Evolutionary conservation across 2,329 filamentous ascomycete species (phyloP).

Genomic region (Graphilbum ipis-grandicollis): DNA sequence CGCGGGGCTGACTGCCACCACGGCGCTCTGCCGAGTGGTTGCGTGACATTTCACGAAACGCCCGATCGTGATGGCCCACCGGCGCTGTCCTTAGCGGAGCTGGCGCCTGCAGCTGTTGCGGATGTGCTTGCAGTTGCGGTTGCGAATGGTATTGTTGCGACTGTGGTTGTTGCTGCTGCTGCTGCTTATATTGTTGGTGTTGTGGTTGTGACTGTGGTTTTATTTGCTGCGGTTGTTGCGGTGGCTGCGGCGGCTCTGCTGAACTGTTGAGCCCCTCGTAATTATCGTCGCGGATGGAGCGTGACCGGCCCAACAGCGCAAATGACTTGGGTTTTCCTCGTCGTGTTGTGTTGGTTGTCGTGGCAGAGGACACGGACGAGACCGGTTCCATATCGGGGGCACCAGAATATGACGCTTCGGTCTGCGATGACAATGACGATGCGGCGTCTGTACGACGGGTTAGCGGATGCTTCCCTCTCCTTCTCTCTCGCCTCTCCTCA

Average conservation of each 20-base stretch:
- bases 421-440: background rate
- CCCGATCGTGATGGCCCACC: too few species aligned
- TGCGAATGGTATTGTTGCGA: too few species aligned
- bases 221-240: background rate
- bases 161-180: too few species aligned
- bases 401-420: background rate
- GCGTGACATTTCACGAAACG: too few species aligned
- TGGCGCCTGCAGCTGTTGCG: too few species aligned
- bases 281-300: slow-evolving; percentile 25
- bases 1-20: slow-evolving; percentile 25
- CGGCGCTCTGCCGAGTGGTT: too few species aligned
- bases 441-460: too few species aligned
- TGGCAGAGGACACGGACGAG: too few species aligned
- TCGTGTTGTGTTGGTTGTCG: too few species aligned
- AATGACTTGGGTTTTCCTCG: slow-evolving; percentile 39
- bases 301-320: slow-evolving; percentile 30
- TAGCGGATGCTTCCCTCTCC: too few species aligned
- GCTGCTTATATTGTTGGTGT: background rate
- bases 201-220: background rate
- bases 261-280: slow-evolving; percentile 6
- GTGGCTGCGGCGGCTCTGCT: background rate
- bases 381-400: background rate
- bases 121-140: too few species aligned
- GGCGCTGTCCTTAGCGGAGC: too few species aligned
- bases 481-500: background rate